Conservation (phyloP, 192 early-diverging fungal genomes). For the Coemansia erecta region DNA sequence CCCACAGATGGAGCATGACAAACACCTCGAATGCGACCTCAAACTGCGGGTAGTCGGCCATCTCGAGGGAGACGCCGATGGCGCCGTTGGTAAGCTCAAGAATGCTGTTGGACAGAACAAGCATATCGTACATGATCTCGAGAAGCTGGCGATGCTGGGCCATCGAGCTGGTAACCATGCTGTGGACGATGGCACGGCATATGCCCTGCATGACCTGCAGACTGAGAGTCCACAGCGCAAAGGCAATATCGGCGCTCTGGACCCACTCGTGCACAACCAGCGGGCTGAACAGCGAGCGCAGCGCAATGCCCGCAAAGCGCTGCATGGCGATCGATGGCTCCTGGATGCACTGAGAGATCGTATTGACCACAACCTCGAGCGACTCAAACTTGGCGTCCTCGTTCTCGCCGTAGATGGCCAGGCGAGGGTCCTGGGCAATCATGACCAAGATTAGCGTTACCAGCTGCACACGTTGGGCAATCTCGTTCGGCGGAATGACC, state of each 20-base stretch:
- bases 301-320: slow-evolving; percentile 64
- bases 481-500: slow-evolving; percentile 48
- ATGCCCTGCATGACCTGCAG: slow-evolving; percentile 57
- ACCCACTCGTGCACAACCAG: slow-evolving; percentile 80
- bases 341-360: slow-evolving; percentile 72
- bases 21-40: slow-evolving; percentile 64
- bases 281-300: slow-evolving; percentile 72
- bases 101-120: slow-evolving; percentile 71
- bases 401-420: slow-evolving; percentile 72
- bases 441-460: slow-evolving; percentile 72
- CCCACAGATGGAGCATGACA: slow-evolving; percentile 64
- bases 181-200: slow-evolving; percentile 53
- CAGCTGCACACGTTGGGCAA: slow-evolving; percentile 78
- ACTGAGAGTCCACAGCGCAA: slow-evolving; percentile 76
- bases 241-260: slow-evolving; percentile 65
- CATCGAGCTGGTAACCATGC: slow-evolving; percentile 53
- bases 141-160: slow-evolving; percentile 51
- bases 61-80: slow-evolving; percentile 54
- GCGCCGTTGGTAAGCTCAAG: slow-evolving; percentile 69
- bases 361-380: slow-evolving; percentile 66
- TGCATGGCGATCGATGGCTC: slow-evolving; percentile 71
- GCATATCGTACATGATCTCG: slow-evolving; percentile 55
- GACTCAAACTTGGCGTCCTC: slow-evolving; percentile 68
- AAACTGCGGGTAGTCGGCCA: slow-evolving; percentile 55
- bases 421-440: slow-evolving; percentile 71